Conservation (phyloP, 208 protist genomes). For the Trypanosoma theileri region DNA sequence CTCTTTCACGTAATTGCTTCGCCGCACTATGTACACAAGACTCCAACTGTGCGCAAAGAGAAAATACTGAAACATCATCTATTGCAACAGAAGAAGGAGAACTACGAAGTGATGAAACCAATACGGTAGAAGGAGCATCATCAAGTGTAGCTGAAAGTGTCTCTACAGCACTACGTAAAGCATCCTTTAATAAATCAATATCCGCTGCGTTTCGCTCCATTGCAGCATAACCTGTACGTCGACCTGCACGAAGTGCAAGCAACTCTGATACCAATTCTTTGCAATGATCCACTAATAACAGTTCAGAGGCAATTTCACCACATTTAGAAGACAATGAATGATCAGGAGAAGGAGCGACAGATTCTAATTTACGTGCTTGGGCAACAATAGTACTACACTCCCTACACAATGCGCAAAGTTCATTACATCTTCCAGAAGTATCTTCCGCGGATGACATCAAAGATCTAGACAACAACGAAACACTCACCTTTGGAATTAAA, state of each 20-base stretch:
- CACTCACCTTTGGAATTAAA: background rate
- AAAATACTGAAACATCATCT: background rate
- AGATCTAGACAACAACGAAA: constrained; percentile 1
- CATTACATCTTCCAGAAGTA: background rate
- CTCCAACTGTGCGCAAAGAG: constrained; percentile 10
- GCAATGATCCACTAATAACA: constrained; percentile 11
- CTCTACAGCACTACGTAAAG: constrained; percentile 9
- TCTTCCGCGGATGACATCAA: constrained; percentile 4
- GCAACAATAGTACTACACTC: constrained; percentile 14
- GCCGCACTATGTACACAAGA: background rate
- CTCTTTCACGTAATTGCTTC: constrained; percentile 19
- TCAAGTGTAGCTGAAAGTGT: constrained; percentile 6
- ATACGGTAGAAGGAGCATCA: background rate
- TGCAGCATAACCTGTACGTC: background rate
- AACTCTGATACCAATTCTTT: constrained; percentile 20
- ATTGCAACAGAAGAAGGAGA: background rate
- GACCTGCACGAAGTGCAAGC: constrained; percentile 12
- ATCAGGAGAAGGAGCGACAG: background rate
- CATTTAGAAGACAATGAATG: background rate
- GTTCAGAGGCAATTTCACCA: background rate
- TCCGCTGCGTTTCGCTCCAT: background rate
- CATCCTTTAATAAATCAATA: constrained; percentile 3
- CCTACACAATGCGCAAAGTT: constrained; percentile 3
- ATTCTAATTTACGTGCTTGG: constrained; percentile 8
- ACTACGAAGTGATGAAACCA: background rate